Base-by-base conservation (phyloP, 768 basidiomycete species). In the Sutorius australiensis region DNA sequence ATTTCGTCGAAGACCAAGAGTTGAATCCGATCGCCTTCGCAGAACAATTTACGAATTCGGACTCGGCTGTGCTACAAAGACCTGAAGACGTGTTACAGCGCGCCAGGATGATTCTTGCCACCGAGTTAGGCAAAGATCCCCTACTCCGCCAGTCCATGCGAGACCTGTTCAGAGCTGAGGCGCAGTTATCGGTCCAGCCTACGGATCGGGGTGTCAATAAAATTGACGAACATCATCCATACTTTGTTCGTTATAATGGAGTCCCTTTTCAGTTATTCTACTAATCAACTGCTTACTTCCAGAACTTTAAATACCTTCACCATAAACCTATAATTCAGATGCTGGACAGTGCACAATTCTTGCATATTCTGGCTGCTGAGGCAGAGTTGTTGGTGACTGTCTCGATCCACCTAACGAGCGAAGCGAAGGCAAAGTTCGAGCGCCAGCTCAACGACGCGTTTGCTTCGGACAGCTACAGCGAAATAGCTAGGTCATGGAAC, bases 271-370 rank as follows among this genome's bases (percentile, higher is more conserved):
- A 46, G 24, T 10, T 27, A 28, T 40, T 27, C 6, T 39, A 17
- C 53, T 58, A 32, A 67, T 36, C 27, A 37, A 44, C 17, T 24
- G 24, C 6, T 39, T 43, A 34, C 32, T 43, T 38, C 38, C 33
- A 99, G 95, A 86, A 83, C 61, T 98, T 98, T 81, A 98, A 98
- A 77, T 98, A 98, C 72, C 79, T 98, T 28, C 74, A 78, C 27
- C 78, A 87, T 55, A 98, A 97, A 64, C 83, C 82, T 24, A 78
- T 92, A 30, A 66, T 67, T 28, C 79, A 84, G 5, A 86, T 95
- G 82, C 61, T 84, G 36, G 78, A 84, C 37, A 75, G 79, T 1
- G 75, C 89, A 17, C 92, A 95, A 61, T 98, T 95, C 72, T 76
- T 98, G 24, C 85, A 92, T 59, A 95, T 98, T 58, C 82, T 98